Evolutionary conservation across 306 rosid genomes (phyloP), one percentile per base, ranked within the genome.

Genomic region (Lupinus albus): DNA sequence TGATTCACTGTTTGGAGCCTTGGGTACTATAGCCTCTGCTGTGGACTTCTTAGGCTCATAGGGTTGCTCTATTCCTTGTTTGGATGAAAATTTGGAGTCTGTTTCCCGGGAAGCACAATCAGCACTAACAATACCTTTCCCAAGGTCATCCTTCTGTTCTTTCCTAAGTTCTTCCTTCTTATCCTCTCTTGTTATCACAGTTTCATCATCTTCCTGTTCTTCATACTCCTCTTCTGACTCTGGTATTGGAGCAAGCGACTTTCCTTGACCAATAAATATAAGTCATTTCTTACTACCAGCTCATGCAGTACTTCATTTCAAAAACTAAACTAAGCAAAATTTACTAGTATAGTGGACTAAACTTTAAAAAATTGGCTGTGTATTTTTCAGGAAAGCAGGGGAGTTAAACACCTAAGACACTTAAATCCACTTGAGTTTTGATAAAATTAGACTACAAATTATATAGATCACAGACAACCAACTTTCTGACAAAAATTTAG

Each of bases 211-310:
- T 71, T 48, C 96, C 54, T 84, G 85, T 50, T 85, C 95, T 67
- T 92, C 95, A 30, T 81, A 72, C 87, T 92, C 98, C 76, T 78
- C 95, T 79, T 87, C 98, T 28, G 87, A 83, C 73, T 92, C 98
- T 42, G 89, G 96, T 81, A 92, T 92, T 70, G 98, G 89, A 89
- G 96, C 94, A 78, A 92, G 96, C 67, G 96, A 84, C 98, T 92
- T 89, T 83, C 95, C 95, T 92, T 91, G 55, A 87, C 80, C 96
- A 87, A 74, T 68, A 65, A 74, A 67, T 18, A 81, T 71, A 53
- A 61, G 66, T 42, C n/a, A 79, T 67, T 73, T 68, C 76, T 86
- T 82, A 82, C 67, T 61, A 72, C 68, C 41, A 67, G 79, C 75
- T 74, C 61, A 62, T 15, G 45, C 68, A 80, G 68, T 41, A 71